Evolutionary conservation across 1,284 basidiomycete genomes (phyloP), one percentile per base, ranked within the genome.

Genomic region (Fomitiporia mediterranea): DNA sequence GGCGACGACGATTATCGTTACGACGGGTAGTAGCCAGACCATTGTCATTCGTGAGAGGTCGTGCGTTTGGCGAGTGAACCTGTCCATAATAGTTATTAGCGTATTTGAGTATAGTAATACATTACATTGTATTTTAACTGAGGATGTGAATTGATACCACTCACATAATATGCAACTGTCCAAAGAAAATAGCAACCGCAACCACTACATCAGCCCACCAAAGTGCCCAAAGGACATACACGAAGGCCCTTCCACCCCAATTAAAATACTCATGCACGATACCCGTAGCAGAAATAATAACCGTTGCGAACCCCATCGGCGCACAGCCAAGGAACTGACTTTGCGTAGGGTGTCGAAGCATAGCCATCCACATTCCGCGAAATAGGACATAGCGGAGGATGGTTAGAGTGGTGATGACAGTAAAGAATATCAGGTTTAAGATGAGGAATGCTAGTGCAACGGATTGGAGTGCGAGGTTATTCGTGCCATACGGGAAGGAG

Each of bases 121-220:
- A 6, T n/a, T 6, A 40, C 39, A n/a, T 17, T 19, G n/a, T 17
- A 40, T 11, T n/a, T 19, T n/a, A 19, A 19, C 17, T 2, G 17
- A 28, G 25, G n/a, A n/a, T n/a, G n/a, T n/a, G n/a, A n/a, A n/a
- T n/a, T n/a, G n/a, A n/a, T 38, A 38, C 27, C 28, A 17, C 79
- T 42, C 54, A 84, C 83, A 89, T 88, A 42, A 81, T 68, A 63
- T 88, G 83, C 2, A 88, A 69, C 57, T 84, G 73, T 6, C 83
- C 81, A 66, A 86, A 81, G 61, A 80, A 82, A 58, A 83, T 82
- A 21, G 78, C n/a, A 3, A 84, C 65, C 0, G 87, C 81, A 19
- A 87, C 63, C 1, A 74, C 68, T 0, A 82, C 74, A 60, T 87
- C 80, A 38, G 84, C 60, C 89, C 88, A 91, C 89, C 90, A 92